These are phyloP conservation scores for Scopulariopsis brevicaulis DNA, from an alignment of 2,329 filamentous ascomycete species.

Conservation along the genomic window DNA sequence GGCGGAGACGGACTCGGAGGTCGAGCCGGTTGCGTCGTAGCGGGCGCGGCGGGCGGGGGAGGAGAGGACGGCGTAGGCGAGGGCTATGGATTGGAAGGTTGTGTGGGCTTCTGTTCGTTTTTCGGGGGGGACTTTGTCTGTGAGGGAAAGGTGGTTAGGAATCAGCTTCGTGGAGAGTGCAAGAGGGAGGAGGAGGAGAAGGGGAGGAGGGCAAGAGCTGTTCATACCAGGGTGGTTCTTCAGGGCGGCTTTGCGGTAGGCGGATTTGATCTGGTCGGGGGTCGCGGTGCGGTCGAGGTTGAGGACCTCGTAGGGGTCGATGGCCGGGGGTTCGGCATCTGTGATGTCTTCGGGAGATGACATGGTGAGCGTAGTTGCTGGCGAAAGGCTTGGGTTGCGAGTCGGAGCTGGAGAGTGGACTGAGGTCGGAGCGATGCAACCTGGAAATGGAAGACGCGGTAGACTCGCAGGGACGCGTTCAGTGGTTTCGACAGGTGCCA, in stretches of 20 bases:
- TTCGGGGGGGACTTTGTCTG: constrained; percentile 65
- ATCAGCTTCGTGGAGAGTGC: neutral
- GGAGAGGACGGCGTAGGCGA: constrained; percentile 88
- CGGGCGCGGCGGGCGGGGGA: constrained; percentile 69
- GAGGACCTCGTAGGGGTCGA: constrained; percentile 74
- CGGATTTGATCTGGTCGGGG: constrained; percentile 70
- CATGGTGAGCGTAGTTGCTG: neutral
- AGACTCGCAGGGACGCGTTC: constrained; percentile 2
- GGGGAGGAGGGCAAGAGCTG: constrained; percentile 1
- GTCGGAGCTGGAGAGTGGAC: neutral
- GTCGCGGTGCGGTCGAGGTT: constrained; percentile 60
- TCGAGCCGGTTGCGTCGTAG: constrained; percentile 86
- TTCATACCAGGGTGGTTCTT: constrained; percentile 70
- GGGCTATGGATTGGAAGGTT: constrained; percentile 82
- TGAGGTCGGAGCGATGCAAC: neutral
- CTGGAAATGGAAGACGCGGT: constrained; percentile 1
- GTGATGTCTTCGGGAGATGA: constrained; percentile 27
- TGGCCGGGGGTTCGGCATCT: constrained; percentile 47
- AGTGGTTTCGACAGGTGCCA: neutral
- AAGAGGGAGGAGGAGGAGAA: neutral
- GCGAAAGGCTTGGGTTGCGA: neutral
- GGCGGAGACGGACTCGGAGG: constrained; percentile 65
- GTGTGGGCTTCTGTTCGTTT: constrained; percentile 63
- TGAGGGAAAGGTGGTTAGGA: too few species aligned
- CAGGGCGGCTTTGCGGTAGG: constrained; percentile 84